Base-by-base conservation (phyloP, 352 stramenopile genomes). In the Phytophthora palmivora region DNA sequence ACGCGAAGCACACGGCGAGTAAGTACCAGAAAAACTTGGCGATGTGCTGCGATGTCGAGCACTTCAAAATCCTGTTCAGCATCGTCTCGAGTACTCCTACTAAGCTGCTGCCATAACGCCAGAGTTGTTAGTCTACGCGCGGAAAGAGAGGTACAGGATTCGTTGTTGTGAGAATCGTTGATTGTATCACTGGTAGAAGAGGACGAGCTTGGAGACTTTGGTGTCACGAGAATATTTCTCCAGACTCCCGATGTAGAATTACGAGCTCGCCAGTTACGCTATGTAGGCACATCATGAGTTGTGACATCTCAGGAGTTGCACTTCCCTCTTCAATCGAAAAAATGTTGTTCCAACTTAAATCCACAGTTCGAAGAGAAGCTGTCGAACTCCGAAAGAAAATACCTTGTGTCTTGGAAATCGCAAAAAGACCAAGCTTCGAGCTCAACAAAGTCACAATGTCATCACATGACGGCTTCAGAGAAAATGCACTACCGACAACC, bases 201-300 rank as follows among this genome's bases (percentile, higher is more conserved):
- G 45, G 53, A 58, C 11, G 15, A 30, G 3, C 8, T 53, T 16
- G 14, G 15, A 24, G 56, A 45, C 11, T 74, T 72, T 0, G 63
- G 63, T 4, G 66, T 75, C 36, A 92, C 64, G 21, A 92, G 50
- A 30, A 75, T 8, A 93, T 36, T 10, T 60, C 45, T 7, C 72
- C 69, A 16, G 71, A 70, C 4, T 45, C 28, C 1, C 67, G 68
- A 6, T 75, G 52, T 0, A 95, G 18, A 32, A 88, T 61, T 21
- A 95, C 41, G 6, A 95, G 67, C 53, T 94, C 86, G 6, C 88
- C 84, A n/a, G 88, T 96, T 37, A 93, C 70, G 39, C 70, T 87
- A 37, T 95, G 88, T 2, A 88, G 30, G 44, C 79, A 91, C 0
- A 60, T 58, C 16, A 82, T 53, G 15, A 82, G 41, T 12, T 70